These are phyloP conservation scores for Austroboletus niveus DNA, from an alignment of 1,284 basidiomycete species.

Conservation along the genomic window DNA sequence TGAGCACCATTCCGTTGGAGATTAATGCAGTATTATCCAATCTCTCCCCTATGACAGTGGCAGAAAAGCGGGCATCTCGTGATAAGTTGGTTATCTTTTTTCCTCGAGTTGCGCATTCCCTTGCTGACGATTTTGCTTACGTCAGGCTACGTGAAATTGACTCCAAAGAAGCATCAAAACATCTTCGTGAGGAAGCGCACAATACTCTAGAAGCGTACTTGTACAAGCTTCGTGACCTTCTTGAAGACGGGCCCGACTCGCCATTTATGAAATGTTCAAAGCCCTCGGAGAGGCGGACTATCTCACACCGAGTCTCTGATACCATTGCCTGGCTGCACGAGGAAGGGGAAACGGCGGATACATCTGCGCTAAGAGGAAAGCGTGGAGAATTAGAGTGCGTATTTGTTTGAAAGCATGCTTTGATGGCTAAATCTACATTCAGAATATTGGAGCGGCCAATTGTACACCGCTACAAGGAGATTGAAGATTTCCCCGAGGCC, in stretches of 20 bases:
- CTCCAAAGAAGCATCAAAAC: constrained; percentile 73
- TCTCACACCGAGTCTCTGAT: constrained; percentile 66
- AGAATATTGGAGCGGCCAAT: constrained; percentile 83
- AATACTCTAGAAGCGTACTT: constrained; percentile 92
- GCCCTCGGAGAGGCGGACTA: constrained; percentile 62
- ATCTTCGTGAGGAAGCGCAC: constrained; percentile 82
- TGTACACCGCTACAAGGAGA: constrained; percentile 83
- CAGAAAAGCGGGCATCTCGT: constrained; percentile 70
- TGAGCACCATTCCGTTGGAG: constrained; percentile 59
- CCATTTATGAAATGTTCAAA: constrained; percentile 83
- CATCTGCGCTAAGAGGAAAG: constrained; percentile 69
- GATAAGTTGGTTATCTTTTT: constrained; percentile 47
- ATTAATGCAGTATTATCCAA: constrained; percentile 62
- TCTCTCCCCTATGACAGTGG: constrained; percentile 67
- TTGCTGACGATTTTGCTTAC: background rate
- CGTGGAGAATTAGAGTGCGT: constrained; percentile 79
- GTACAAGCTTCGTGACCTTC: constrained; percentile 84
- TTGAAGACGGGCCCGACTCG: constrained; percentile 64
- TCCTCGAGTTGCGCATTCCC: background rate
- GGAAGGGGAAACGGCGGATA: constrained; percentile 82
- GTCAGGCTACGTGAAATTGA: constrained; percentile 78
- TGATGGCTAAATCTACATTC: constrained; percentile 10
- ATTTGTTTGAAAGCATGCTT: background rate
- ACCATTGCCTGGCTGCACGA: constrained; percentile 84
- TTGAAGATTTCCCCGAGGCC: constrained; percentile 69